Evolutionary conservation across 169 alveolate genomes (phyloP).

Genomic region (Eimeria necatrix): DNA sequence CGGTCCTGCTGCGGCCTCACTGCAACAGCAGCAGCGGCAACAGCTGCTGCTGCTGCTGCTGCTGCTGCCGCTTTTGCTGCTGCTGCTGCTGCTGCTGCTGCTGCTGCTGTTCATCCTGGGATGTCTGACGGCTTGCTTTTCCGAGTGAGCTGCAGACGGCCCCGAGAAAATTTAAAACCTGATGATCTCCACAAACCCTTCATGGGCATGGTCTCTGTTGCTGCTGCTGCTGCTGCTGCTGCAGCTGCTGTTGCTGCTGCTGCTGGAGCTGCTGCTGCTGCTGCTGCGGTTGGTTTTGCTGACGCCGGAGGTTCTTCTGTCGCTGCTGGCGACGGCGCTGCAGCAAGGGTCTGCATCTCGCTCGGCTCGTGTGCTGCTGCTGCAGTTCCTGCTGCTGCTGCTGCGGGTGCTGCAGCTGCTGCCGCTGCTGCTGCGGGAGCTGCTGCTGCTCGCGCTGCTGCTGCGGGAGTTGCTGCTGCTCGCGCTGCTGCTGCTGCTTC

Average conservation of each 20-base stretch:
- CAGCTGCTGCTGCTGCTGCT: background rate
- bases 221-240: background rate
- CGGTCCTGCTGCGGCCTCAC: no score
- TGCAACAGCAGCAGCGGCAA: no score
- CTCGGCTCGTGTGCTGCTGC: no score
- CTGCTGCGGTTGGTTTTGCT: no score
- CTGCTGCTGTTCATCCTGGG: background rate
- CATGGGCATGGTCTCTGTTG: background rate
- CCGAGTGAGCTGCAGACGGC: background rate
- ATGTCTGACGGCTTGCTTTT: background rate
- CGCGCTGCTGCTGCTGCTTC: no score
- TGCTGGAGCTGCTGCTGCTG: background rate
- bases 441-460: no score
- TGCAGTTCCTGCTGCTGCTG: no score
- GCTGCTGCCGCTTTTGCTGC: background rate
- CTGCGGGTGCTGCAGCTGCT: no score
- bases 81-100: background rate
- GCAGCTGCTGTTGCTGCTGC: background rate
- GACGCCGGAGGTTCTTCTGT: no score
- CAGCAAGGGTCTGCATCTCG: no score
- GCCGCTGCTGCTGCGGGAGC: no score
- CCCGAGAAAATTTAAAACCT: slow-evolving; percentile 3
- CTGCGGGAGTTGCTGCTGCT: background rate
- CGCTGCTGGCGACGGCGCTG: no score
- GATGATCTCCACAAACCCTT: slow-evolving; percentile 14